Evolutionary conservation across 2,329 filamentous ascomycete genomes (phyloP), one percentile per base, ranked within the genome.

Genomic region (Shiraia sp.): DNA sequence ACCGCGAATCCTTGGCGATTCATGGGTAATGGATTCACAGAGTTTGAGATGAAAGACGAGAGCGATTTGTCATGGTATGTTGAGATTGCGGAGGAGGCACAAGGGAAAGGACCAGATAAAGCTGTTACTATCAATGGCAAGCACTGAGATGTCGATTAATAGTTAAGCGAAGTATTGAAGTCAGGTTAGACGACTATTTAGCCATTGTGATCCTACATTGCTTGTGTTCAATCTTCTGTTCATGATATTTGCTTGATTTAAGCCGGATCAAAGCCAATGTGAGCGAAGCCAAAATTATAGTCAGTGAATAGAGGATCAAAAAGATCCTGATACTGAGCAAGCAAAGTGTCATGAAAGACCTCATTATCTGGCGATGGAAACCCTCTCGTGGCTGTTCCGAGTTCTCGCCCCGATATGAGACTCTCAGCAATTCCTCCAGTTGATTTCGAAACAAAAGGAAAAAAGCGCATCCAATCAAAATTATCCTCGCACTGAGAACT

Each of bases 11-110:
- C 66, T 12, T 78, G 73, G 50, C 45, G 68, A 17, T 76, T 76
- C 47, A 70, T 78, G 72, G 76, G 75, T 0, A 77, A 77, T 55
- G 75, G 76, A 1, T 72, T 73, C 46, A 73, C 72, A 2, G 58
- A 60, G 27, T 63, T 61, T 42, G 71, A 75, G 48, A 61, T 68
- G 55, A 57, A 69, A 10, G 64, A 65, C 13, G 64, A 54, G 17
- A 63, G 62, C 44, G 59, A 62, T 47, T 30, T 58, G 10, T 51
- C 48, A 4, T 58, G 48, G 48, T 58, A 57, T 25, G 53, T 55
- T 10, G 55, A 53, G 36, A 48, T 57, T 13, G 47, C 54, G 2
- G 54, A 57, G 38, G 54, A 57, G 29, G 51, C 49, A 4, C 54
- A 52, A 35, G 52, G 49, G 1, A 47, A 49, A 15, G 54, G 54